phyloP scores from a whole-genome alignment of 2,329 filamentous ascomycete species.

The Neurospora crassa region DNA sequence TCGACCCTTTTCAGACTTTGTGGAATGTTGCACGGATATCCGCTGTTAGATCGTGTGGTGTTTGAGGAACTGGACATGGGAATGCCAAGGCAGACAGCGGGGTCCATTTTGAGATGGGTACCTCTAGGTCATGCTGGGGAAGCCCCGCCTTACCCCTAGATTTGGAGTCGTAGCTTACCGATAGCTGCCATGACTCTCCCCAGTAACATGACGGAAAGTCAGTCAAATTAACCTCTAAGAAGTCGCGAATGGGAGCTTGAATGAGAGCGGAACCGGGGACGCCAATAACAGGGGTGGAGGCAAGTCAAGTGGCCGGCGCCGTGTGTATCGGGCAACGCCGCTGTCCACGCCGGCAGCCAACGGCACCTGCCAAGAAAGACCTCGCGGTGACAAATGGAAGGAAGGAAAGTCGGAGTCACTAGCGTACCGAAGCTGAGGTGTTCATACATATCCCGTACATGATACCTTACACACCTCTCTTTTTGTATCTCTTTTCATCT shows the following conservation, averaged over 20 bases:
- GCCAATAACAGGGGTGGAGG: background rate
- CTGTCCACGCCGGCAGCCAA: background rate
- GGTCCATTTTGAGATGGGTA: background rate
- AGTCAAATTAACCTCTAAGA: background rate
- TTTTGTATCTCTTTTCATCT: background rate
- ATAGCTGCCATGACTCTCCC: background rate
- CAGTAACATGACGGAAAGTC: background rate
- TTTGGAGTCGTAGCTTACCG: background rate
- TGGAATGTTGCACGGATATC: background rate
- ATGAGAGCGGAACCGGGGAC: background rate
- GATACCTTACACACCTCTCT: background rate
- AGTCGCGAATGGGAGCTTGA: background rate
- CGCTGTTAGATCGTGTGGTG: background rate
- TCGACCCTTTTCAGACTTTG: background rate
- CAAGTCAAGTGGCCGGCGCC: background rate
- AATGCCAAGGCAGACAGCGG: background rate
- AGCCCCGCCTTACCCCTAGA: background rate
- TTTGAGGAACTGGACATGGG: background rate
- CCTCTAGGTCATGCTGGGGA: background rate
- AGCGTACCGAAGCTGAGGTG: background rate
- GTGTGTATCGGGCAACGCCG: background rate
- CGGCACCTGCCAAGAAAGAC: background rate
- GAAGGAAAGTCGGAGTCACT: background rate
- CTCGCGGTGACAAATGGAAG: background rate
- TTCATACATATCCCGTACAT: background rate